Percentiles rank a stretch among this genome's conserved stretches.
phyloP scores from a whole-genome alignment of 176 grass and related monocot species.

The Triticum dicoccoides region DNA sequence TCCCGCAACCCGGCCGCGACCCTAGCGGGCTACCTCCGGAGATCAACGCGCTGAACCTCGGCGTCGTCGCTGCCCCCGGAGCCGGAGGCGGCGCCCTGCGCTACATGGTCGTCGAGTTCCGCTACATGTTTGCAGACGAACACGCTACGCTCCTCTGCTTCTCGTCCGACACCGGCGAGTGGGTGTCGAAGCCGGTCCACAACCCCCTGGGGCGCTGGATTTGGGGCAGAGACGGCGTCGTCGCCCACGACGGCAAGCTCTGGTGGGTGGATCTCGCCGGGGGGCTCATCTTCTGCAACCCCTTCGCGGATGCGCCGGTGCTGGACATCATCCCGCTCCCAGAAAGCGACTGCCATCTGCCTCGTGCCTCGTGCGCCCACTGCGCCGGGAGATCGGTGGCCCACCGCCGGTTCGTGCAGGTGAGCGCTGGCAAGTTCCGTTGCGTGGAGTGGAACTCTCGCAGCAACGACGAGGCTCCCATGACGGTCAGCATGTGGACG shows the following conservation, averaged over 20 bases:
- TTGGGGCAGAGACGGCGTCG: neutral
- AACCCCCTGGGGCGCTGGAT: neutral
- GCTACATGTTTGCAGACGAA: neutral
- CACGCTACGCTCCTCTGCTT: conserved; percentile 10
- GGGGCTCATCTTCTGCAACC: conserved; percentile 1
- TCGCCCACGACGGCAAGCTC: neutral
- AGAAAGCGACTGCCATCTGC: neutral
- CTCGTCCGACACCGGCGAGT: conserved; percentile 1
- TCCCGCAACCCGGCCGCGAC: neutral
- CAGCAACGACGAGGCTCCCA: neutral
- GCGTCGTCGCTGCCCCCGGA: neutral
- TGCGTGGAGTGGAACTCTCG: neutral
- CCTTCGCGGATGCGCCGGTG: neutral
- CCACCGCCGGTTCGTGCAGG: neutral
- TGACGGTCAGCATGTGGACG: conserved; percentile 8
- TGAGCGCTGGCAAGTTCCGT: neutral
- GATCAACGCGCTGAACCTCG: neutral
- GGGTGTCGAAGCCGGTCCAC: neutral
- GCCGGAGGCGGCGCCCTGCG: neutral
- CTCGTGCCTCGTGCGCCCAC: neutral
- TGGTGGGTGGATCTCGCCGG: conserved; percentile 10
- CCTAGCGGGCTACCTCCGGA: neutral
- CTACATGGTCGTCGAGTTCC: conserved; percentile 13
- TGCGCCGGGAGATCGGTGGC: neutral
- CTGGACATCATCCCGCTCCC: neutral